Conservation (phyloP, 306 rosid species). For the Cucumis melo region DNA sequence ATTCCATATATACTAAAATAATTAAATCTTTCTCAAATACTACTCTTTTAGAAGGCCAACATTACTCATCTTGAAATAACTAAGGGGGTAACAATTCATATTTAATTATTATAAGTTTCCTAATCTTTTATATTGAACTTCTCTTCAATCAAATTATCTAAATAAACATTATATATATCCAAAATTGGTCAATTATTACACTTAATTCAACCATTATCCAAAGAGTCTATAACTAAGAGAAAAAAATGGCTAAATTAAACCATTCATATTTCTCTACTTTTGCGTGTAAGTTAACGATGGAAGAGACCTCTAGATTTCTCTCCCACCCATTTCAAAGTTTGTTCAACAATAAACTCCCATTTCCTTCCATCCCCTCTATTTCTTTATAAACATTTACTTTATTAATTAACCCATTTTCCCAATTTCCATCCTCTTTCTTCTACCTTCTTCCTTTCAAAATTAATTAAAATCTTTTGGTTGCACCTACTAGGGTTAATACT, state of each 20-base stretch:
- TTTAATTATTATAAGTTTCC: too few species aligned
- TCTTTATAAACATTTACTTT: background rate
- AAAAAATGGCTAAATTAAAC: background rate
- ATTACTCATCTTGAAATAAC: too few species aligned
- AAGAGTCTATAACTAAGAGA: constrained; percentile 6
- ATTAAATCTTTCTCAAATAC: too few species aligned
- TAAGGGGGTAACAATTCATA: too few species aligned
- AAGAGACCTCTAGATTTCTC: constrained; percentile 10
- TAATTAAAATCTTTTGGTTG: constrained; percentile 10
- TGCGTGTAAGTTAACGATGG: constrained; percentile 18
- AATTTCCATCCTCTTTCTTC: background rate
- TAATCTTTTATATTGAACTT: too few species aligned
- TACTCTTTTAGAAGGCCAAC: too few species aligned
- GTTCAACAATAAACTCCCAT: constrained; percentile 15
- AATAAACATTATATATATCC: background rate
- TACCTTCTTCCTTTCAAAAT: background rate
- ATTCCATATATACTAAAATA: too few species aligned
- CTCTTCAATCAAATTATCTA: too few species aligned
- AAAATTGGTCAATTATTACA: background rate
- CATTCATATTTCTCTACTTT: constrained; percentile 1
- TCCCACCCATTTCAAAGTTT: constrained; percentile 25
- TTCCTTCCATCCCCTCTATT: background rate
- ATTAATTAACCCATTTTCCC: too few species aligned
- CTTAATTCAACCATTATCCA: background rate
- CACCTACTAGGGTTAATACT: constrained; percentile 10